Base-by-base conservation (phyloP, 1,139 yeast genomes). In the Waltiozyma sp. region DNA sequence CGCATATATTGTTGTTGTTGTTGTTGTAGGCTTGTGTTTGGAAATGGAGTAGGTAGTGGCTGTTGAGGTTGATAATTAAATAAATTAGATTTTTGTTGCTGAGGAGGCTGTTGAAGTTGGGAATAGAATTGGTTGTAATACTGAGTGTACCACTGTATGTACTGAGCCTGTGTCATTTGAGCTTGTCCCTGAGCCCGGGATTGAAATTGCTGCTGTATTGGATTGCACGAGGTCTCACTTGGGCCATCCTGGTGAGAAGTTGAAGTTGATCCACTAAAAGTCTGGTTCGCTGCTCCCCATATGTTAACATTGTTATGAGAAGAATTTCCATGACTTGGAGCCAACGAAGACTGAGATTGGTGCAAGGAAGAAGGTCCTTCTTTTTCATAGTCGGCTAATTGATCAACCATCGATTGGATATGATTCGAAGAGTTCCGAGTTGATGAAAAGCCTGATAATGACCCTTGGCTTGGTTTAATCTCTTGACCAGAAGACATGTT, bases 1-100 rank as follows among this genome's bases (percentile, higher is more conserved):
- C 21, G 14, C n/a, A n/a, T 8, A 23, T 38, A 37, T 21, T 23
- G 41, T 28, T 41, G 38, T n/a, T 33, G 36, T 19, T 45, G 44
- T 28, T 37, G 43, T 21, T 39, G 36, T 40, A 28, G 31, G 21
- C 16, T 21, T 28, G 14, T 16, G 36, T 34, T 37, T n/a, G 23
- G 38, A 28, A 28, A 35, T 9, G 36, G 36, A 14, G 15, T 33
- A 9, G 36, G 14, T 18, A 33, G 16, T 3, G 36, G 36, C 16
- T 33, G 36, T 18, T 33, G 36, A 13, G 36, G 36, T 18, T 33
- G 36, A 18, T 16, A 14, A 26, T 26, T n/a, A 33, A 39, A 33
- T n/a, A 24, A 21, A 8, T 31, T 36, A 9, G 28, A 16, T 7
- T 33, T 38, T 15, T 21, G 38, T 15, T 38, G 37, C 11, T 28